These are phyloP conservation scores for Fusarium staphyleae DNA, from an alignment of 2,329 filamentous ascomycete genomes.

Conservation along the genomic window DNA sequence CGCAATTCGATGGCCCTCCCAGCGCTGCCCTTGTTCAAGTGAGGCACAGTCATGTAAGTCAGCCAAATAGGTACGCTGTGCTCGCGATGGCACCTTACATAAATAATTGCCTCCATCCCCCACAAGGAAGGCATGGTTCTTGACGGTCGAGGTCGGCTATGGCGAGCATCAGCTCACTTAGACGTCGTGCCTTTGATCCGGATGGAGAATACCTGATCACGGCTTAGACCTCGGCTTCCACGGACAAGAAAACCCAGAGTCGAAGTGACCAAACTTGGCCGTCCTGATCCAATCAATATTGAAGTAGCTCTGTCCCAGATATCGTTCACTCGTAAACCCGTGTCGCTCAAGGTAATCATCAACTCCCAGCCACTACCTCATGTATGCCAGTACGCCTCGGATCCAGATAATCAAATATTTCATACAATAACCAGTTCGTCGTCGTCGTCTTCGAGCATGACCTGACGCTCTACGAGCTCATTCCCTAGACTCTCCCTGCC, in stretches of 20 bases:
- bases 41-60: too few relatives aligned
- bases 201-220: neutral
- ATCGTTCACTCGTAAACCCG: conserved; percentile 39
- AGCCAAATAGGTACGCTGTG: too few relatives aligned
- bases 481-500: conserved; percentile 74
- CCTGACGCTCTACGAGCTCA: conserved; percentile 50
- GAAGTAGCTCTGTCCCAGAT: conserved; percentile 27
- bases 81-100: too few relatives aligned
- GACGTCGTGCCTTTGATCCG: conserved; percentile 11
- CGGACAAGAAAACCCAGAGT: neutral
- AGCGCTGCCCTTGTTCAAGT: too few relatives aligned
- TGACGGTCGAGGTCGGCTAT: too few relatives aligned
- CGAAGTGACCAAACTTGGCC: conserved; percentile 15
- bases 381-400: conserved; percentile 32
- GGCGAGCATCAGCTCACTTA: neutral
- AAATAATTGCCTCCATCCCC: neutral
- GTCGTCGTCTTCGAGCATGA: conserved; percentile 54
- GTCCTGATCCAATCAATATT: conserved; percentile 29
- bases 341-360: conserved; percentile 21
- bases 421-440: conserved; percentile 60
- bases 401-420: conserved; percentile 29
- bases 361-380: conserved; percentile 31
- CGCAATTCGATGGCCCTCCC: too few relatives aligned
- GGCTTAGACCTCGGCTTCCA: neutral
- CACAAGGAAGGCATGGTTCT: too few relatives aligned